Percentiles rank a stretch among this genome's conserved stretches.
These are phyloP conservation scores for Lantana camara DNA, from an alignment of 257 asterid genomes.

Conservation along the genomic window DNA sequence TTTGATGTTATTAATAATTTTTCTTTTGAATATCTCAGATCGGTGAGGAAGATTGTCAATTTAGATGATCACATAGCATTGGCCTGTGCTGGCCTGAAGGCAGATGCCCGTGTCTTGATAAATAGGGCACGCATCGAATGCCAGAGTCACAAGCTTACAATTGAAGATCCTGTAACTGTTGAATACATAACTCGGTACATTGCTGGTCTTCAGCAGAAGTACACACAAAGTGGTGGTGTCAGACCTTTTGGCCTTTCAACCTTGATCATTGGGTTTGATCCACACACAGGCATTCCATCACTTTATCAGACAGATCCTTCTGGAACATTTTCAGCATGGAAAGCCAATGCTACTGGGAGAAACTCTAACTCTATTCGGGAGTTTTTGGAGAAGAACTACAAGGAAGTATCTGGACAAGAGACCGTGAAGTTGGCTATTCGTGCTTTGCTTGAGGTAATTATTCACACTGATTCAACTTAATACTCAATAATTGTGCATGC, in stretches of 20 bases:
- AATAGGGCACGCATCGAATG: slow-evolving; percentile 94
- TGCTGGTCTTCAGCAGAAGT: slow-evolving; percentile 99
- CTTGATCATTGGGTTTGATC: slow-evolving; percentile 96
- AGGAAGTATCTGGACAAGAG: slow-evolving; percentile 96
- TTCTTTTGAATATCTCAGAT: slow-evolving; percentile 53
- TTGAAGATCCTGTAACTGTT: slow-evolving; percentile 96
- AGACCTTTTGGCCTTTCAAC: slow-evolving; percentile 99
- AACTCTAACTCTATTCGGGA: slow-evolving; percentile 92
- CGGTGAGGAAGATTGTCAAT: slow-evolving; percentile 93
- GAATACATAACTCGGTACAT: slow-evolving; percentile 96
- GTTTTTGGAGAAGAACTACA: slow-evolving; percentile 96
- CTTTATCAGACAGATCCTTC: slow-evolving; percentile 99
- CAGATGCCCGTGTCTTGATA: slow-evolving; percentile 95
- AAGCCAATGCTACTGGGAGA: slow-evolving; percentile 98
- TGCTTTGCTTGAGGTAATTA: slow-evolving; percentile 89
- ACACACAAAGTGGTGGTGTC: slow-evolving; percentile 99
- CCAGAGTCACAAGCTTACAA: slow-evolving; percentile 74
- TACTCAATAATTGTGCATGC: background rate
- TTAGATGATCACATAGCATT: slow-evolving; percentile 92
- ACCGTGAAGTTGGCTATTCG: slow-evolving; percentile 95
- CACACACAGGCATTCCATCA: slow-evolving; percentile 83
- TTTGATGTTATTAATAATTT: slow-evolving; percentile 15
- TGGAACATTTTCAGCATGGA: slow-evolving; percentile 98
- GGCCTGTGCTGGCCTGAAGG: slow-evolving; percentile 98
- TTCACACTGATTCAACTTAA: slow-evolving; percentile 1